Evolutionary conservation across 371 early-diverging fungal genomes (phyloP).

Genomic region (Circinella minor): DNA sequence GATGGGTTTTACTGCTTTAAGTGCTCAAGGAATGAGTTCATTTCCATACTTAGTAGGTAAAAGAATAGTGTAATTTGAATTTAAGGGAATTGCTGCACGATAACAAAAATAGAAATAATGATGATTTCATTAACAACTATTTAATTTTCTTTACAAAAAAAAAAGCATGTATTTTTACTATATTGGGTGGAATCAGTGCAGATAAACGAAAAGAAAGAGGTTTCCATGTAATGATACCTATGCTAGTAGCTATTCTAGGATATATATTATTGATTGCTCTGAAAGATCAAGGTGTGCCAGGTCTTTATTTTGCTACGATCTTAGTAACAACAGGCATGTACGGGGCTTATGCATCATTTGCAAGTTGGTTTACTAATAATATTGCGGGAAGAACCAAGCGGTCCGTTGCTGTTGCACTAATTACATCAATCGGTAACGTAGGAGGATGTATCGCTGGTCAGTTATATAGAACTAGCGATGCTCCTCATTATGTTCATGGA

Average conservation of each 20-base stretch:
- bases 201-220: conserved; percentile 68
- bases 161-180: conserved; percentile 40
- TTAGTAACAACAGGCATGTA: conserved; percentile 61
- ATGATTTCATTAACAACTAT: too few species aligned
- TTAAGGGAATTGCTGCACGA: too few species aligned
- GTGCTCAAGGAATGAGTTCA: conserved; percentile 38
- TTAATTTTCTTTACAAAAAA: not conserved
- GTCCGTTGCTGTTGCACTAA: conserved; percentile 61
- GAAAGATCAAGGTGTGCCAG: conserved; percentile 14
- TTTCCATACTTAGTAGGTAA: not conserved
- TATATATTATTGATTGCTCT: conserved; percentile 63
- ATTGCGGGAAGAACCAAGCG: conserved; percentile 68
- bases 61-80: too few species aligned
- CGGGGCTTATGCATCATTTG: conserved; percentile 55
- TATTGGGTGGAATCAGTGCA: conserved; percentile 60
- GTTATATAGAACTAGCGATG: conserved; percentile 62
- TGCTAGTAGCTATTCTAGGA: conserved; percentile 61
- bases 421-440: conserved; percentile 57
- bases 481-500: conserved; percentile 55
- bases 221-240: conserved; percentile 63
- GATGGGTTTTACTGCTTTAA: conserved; percentile 61
- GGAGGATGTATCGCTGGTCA: conserved; percentile 52
- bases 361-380: conserved; percentile 66
- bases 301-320: conserved; percentile 54
- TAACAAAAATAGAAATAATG: too few species aligned